These are phyloP conservation scores for Arthrinium phaeospermum DNA, from an alignment of 2,329 filamentous ascomycete species.

Conservation along the genomic window DNA sequence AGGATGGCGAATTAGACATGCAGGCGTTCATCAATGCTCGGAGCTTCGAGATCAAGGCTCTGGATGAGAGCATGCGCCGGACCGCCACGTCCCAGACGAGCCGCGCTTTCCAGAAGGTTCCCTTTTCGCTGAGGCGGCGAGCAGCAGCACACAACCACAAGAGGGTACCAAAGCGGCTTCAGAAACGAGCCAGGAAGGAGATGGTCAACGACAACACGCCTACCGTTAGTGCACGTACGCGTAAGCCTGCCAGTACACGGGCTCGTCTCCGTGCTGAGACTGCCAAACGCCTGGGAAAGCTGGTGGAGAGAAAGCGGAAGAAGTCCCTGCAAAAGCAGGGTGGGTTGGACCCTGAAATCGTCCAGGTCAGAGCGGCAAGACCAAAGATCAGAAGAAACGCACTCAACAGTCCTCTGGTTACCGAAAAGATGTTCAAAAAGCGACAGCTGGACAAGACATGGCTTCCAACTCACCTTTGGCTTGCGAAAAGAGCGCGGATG, in stretches of 20 bases:
- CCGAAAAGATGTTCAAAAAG: conserved; percentile 72
- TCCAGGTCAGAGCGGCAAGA: conserved; percentile 50
- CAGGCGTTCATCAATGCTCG: conserved; percentile 83
- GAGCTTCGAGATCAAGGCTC: conserved; percentile 85
- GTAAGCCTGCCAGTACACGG: conserved; percentile 64
- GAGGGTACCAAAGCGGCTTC: conserved; percentile 79
- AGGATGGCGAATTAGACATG: conserved; percentile 83
- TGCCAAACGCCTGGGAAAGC: conserved; percentile 70
- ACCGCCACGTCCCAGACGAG: conserved; percentile 68
- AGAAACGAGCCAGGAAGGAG: conserved; percentile 70
- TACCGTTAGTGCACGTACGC: conserved; percentile 68
- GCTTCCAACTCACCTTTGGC: conserved; percentile 93
- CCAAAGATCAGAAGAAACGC: conserved; percentile 74
- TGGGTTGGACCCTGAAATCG: conserved; percentile 39
- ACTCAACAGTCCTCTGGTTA: conserved; percentile 67
- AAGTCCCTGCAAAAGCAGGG: conserved; percentile 41
- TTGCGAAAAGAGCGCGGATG: conserved; percentile 91
- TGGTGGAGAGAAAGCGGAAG: conserved; percentile 60
- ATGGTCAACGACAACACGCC: conserved; percentile 93
- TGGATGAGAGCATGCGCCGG: conserved; percentile 81
- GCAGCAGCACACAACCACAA: conserved; percentile 97
- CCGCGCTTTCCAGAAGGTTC: conserved; percentile 90
- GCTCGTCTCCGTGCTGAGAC: conserved; percentile 74
- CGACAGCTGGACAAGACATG: conserved; percentile 89
- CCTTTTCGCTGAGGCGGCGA: conserved; percentile 79